These are phyloP conservation scores for Leptodontidium sp. DNA, from an alignment of 2,329 filamentous ascomycete species.

Conservation along the genomic window DNA sequence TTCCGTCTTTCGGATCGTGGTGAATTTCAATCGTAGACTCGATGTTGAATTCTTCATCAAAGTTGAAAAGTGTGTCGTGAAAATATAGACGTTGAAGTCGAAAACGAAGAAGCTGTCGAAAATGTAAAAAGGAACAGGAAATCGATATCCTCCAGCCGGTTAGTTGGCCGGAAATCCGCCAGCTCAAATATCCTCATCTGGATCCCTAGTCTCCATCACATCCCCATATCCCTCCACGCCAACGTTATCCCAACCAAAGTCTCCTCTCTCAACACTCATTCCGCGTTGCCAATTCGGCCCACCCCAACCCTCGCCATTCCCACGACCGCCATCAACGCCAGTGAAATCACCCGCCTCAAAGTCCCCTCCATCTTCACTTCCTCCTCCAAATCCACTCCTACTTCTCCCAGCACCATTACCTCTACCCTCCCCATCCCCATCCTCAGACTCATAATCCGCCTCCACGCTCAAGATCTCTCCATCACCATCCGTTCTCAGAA, in stretches of 20 bases:
- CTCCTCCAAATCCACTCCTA: background rate
- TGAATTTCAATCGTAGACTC: background rate
- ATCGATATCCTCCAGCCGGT: background rate
- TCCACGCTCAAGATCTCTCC: constrained; percentile 44
- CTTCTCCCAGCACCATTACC: background rate
- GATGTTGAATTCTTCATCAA: no score
- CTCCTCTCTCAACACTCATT: background rate
- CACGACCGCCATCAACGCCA: background rate
- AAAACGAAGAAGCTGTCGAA: background rate
- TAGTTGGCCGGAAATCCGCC: background rate
- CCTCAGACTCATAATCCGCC: constrained; percentile 38
- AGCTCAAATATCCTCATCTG: constrained; percentile 13
- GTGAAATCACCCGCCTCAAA: constrained; percentile 1
- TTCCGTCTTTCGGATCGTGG: no score
- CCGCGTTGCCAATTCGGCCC: background rate
- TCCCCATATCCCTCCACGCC: constrained; percentile 5
- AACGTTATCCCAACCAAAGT: background rate
- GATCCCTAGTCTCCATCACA: constrained; percentile 5
- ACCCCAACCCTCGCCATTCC: background rate
- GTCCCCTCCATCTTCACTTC: constrained; percentile 5
- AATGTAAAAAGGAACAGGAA: background rate
- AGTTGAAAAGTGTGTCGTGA: background rate
- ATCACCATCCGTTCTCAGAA: constrained; percentile 48
- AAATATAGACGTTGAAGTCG: background rate
- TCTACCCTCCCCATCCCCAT: background rate